phyloP scores from a whole-genome alignment of 768 basidiomycete species.

The Cyathus striatus region DNA sequence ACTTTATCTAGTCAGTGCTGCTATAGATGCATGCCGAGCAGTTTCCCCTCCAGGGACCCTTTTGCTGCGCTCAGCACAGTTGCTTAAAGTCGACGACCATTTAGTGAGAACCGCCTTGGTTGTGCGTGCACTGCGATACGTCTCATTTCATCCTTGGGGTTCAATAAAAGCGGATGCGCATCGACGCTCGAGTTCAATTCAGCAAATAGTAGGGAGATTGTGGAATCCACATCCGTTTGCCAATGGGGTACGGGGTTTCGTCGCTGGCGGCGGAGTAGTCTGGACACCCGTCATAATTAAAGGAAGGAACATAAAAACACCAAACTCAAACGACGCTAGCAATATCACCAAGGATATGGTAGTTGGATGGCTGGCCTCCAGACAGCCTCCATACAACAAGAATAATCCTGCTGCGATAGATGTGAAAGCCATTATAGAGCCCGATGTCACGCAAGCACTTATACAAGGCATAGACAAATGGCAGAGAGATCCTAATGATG shows the following conservation, averaged over 20 bases:
- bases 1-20: conserved; percentile 36
- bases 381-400: conserved; percentile 43
- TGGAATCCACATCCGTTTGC: conserved; percentile 32
- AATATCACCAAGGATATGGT: too few species aligned
- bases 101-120: conserved; percentile 36
- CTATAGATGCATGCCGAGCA: conserved; percentile 26
- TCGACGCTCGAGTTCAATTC: conserved; percentile 41
- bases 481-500: conserved; percentile 9
- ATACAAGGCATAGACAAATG: conserved; percentile 8
- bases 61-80: conserved; percentile 31
- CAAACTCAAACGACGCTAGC: too few species aligned
- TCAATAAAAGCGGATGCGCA: conserved; percentile 55
- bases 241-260: conserved; percentile 26
- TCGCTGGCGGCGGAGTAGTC: conserved; percentile 56
- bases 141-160: conserved; percentile 78
- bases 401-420: conserved; percentile 19
- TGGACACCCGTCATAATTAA: conserved; percentile 52
- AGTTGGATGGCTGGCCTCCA: conserved; percentile 58
- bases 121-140: conserved; percentile 58
- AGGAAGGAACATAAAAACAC: conserved; percentile 14
- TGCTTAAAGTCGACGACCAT: conserved; percentile 27
- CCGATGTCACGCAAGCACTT: conserved; percentile 34
- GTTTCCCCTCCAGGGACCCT: conserved; percentile 49
- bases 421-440: conserved; percentile 9
- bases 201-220: conserved; percentile 41